Evolutionary conservation across 371 early-diverging fungal species (phyloP), one percentile per base, ranked within the genome.

Genomic region (Mortierella sp.): DNA sequence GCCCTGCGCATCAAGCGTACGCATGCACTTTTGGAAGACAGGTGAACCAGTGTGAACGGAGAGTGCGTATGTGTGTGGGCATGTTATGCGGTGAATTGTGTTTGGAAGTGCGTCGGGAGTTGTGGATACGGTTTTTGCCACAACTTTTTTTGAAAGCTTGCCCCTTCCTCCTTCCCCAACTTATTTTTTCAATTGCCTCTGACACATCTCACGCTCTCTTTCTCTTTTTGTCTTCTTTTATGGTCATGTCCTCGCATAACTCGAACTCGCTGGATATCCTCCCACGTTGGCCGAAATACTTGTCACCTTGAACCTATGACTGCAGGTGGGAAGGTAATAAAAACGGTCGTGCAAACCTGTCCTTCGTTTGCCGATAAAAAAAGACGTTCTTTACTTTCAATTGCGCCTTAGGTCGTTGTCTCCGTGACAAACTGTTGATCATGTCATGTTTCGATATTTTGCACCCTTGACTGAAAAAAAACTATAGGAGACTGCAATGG

Each of bases 291-390:
- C 34, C 19, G 13, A 19, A 43, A 44, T 40, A 9, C 13, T 39
- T 22, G 14, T 19, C 16, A 43, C n/a, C n/a, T n/a, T n/a, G n/a
- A n/a, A n/a, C n/a, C n/a, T 39, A 41, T 14, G n/a, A 26, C 2
- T 34, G 1, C 48, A 80, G 81, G 81, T 80, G 81, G 81, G 77
- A 80, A 80, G 81, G 81, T 80, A 78, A 66, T 11, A 40, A 64
- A 64, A 64, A 53, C 31, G 24, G 40, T 34, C 11, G 16, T 40
- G 29, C 13, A 14, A 7, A 29, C 39, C 14, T 29, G 13, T 11
- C 11, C 31, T 19, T 29, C 19, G 3, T 39, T 41, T 31, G 19
- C 19, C 29, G 29, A 31, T 26, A 31, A 4, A 55, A 5, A 29
- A 6, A 47, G 22, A 22, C 3, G 47, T 31, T 47, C 1, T 45